These are phyloP conservation scores for Penicillium corylophilum DNA, from an alignment of 2,329 filamentous ascomycete species.

Conservation along the genomic window DNA sequence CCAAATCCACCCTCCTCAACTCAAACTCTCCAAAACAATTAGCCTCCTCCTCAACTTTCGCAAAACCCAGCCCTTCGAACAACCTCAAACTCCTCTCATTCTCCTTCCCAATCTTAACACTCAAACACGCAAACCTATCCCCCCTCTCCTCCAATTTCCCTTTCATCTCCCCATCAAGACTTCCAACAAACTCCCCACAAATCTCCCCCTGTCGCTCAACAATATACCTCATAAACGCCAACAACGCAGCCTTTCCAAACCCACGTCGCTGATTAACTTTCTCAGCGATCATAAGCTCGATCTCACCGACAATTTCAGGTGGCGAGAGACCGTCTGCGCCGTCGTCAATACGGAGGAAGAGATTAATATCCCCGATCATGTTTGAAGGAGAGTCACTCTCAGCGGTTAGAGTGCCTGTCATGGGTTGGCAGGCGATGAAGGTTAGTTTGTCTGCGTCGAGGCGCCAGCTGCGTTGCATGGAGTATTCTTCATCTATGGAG, in stretches of 20 bases:
- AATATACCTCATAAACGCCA: constrained; percentile 70
- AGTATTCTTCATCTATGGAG: constrained; percentile 76
- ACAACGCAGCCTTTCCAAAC: constrained; percentile 63
- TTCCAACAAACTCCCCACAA: constrained; percentile 53
- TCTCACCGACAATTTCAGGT: constrained; percentile 60
- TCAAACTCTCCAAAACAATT: constrained; percentile 72
- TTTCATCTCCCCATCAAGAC: constrained; percentile 8
- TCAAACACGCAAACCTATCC: constrained; percentile 44
- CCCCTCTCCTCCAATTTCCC: not conserved
- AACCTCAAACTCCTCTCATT: constrained; percentile 59
- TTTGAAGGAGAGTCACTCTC: constrained; percentile 52
- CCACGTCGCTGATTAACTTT: constrained; percentile 59
- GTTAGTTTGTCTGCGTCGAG: constrained; percentile 81
- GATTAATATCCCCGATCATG: constrained; percentile 75
- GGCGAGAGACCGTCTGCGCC: constrained; percentile 44
- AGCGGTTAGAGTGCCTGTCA: constrained; percentile 29
- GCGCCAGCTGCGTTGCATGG: constrained; percentile 88
- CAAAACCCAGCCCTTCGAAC: constrained; percentile 62
- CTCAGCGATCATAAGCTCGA: constrained; percentile 83
- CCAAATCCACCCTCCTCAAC: constrained; percentile 45
- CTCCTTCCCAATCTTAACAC: constrained; percentile 60
- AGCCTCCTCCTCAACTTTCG: constrained; percentile 47
- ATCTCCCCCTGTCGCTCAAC: constrained; percentile 54
- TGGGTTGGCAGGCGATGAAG: constrained; percentile 75
- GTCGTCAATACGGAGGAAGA: constrained; percentile 69